Evolutionary conservation across 2,329 filamentous ascomycete species (phyloP).

Genomic region (Neofusicoccum sp.): DNA sequence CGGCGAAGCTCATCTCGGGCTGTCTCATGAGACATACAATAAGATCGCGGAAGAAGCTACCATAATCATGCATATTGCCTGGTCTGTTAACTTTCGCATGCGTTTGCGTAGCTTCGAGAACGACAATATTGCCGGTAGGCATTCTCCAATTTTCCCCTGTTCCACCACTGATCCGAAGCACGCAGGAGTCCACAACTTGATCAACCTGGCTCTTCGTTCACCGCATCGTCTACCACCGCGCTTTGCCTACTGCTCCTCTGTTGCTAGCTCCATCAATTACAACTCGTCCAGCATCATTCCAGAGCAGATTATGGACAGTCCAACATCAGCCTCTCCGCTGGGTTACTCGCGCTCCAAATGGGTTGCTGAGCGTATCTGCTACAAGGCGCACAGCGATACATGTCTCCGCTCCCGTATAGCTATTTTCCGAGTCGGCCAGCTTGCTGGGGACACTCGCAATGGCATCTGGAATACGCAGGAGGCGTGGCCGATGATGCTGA

Average conservation of each 20-base stretch:
- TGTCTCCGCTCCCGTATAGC: conserved; percentile 30
- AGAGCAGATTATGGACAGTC: conserved; percentile 43
- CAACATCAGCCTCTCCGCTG: conserved; percentile 46
- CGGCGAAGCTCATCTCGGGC: conserved; percentile 48
- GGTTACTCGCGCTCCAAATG: conserved; percentile 59
- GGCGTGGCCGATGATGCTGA: conserved; percentile 38
- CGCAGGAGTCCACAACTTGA: conserved; percentile 45
- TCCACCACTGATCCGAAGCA: conserved; percentile 22
- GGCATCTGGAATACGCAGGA: conserved; percentile 34
- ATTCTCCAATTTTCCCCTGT: conserved; percentile 17
- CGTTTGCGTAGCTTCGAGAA: conserved; percentile 55
- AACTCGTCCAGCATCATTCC: conserved; percentile 31
- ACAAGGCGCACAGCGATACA: conserved; percentile 33
- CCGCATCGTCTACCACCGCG: conserved; percentile 30
- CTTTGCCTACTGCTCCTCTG: conserved; percentile 55
- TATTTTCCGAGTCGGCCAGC: conserved; percentile 43
- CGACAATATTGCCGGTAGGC: conserved; percentile 47
- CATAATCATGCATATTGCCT: conserved; percentile 61
- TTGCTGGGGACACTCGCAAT: conserved; percentile 32
- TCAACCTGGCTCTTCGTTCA: conserved; percentile 44
- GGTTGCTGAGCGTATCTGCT: conserved; percentile 55
- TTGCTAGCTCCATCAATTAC: conserved; percentile 44
- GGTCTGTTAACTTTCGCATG: conserved; percentile 64
- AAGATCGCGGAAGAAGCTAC: conserved; percentile 45
- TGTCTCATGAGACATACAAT: conserved; percentile 43